Percentiles rank a stretch among this genome's conserved stretches.
Conservation (phyloP, 129 eudicot genomes). For the Pulicaria dysenterica region DNA sequence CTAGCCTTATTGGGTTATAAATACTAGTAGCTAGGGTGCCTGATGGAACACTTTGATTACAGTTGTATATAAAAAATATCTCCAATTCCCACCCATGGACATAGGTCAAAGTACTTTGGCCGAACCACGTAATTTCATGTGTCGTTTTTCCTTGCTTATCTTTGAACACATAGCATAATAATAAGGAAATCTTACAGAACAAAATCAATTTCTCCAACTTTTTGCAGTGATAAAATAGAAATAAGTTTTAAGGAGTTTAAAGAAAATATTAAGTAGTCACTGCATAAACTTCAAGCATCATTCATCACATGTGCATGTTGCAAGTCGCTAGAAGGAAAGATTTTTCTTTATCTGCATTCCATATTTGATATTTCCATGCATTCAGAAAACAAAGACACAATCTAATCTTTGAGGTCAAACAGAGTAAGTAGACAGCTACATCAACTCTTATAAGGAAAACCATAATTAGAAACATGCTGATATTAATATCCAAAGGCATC, state of each 20-base stretch:
- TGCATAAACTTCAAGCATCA: background rate
- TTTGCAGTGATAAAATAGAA: background rate
- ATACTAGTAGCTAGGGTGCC: too few species aligned
- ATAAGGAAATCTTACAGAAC: background rate
- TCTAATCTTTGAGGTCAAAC: background rate
- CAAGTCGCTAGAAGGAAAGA: background rate
- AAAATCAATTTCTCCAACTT: background rate
- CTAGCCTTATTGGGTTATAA: too few species aligned
- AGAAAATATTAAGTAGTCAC: slow-evolving; percentile 8
- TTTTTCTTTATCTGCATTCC: too few species aligned
- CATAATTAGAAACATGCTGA: background rate
- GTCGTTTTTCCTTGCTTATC: too few species aligned
- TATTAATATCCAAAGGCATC: slow-evolving; percentile 13
- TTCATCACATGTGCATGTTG: slow-evolving; percentile 16
- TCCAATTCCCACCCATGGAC: too few species aligned
- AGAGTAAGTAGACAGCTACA: slow-evolving; percentile 1
- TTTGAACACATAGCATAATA: background rate
- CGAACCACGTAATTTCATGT: too few species aligned
- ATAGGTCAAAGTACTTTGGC: too few species aligned
- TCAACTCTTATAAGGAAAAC: slow-evolving; percentile 1
- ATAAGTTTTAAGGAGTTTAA: background rate
- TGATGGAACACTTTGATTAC: too few species aligned
- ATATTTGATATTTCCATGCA: too few species aligned
- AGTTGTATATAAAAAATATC: too few species aligned
- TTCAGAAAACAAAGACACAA: background rate